phyloP scores from a whole-genome alignment of 257 asterid species.

The Jasminum sambac region DNA sequence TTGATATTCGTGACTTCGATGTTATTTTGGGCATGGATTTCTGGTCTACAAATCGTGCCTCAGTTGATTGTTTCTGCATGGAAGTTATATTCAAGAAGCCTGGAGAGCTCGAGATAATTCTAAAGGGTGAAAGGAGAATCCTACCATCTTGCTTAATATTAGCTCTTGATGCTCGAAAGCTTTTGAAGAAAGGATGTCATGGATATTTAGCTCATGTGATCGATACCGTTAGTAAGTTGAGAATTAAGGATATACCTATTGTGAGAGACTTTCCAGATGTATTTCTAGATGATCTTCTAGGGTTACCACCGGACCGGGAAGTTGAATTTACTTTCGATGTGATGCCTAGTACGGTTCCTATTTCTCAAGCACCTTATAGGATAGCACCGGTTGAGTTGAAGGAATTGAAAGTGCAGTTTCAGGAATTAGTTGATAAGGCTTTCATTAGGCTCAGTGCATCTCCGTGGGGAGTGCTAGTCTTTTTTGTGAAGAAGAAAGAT shows the following conservation, averaged over 20 bases:
- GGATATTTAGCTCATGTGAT: neutral
- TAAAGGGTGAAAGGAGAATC: neutral
- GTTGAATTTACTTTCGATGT: neutral
- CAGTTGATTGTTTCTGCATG: no score
- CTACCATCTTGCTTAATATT: neutral
- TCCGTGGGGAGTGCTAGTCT: no score
- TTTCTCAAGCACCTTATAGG: neutral
- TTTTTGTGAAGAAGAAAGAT: no score
- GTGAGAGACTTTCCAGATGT: neutral
- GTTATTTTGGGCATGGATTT: neutral
- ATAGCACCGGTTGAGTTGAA: neutral
- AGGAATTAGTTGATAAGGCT: neutral
- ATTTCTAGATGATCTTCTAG: neutral
- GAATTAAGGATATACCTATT: neutral
- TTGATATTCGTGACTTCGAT: neutral
- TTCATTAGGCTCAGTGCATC: no score
- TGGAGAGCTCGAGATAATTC: neutral
- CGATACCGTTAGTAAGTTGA: neutral
- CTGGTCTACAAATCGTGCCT: neutral
- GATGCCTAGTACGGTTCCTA: neutral
- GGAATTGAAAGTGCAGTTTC: neutral
- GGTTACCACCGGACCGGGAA: neutral
- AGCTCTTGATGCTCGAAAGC: neutral
- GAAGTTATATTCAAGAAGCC: neutral
- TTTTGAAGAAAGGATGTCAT: neutral